Conservation (phyloP, 768 basidiomycete genomes). For the Serendipita sp. region DNA sequence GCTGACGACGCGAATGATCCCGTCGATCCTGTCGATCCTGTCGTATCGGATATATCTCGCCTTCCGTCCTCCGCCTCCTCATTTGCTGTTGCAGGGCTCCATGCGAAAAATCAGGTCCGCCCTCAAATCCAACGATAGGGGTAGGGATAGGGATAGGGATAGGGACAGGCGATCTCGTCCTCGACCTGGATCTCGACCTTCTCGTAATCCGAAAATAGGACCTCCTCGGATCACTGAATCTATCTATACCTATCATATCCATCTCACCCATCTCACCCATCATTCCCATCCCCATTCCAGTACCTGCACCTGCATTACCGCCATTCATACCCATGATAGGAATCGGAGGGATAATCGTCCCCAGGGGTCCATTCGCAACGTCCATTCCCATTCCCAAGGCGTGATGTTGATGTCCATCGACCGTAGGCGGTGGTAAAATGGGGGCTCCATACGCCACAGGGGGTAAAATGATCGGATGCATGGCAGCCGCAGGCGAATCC, state of each 20-base stretch:
- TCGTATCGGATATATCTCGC: too few relatives aligned
- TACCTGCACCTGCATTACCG: too few relatives aligned
- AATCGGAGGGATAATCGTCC: neutral
- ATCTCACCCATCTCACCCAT: too few relatives aligned
- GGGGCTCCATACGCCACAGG: constrained; percentile 1
- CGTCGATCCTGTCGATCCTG: too few relatives aligned
- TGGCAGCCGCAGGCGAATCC: neutral
- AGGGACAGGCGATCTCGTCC: neutral
- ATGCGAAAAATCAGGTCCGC: too few relatives aligned
- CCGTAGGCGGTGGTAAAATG: neutral
- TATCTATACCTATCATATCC: too few relatives aligned
- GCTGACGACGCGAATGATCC: too few relatives aligned
- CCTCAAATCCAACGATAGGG: too few relatives aligned
- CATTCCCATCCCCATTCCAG: too few relatives aligned
- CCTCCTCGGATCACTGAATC: neutral
- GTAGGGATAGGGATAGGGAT: too few relatives aligned
- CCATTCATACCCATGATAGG: too few relatives aligned
- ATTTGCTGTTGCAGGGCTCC: neutral
- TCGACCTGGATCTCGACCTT: neutral
- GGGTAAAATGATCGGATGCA: constrained; percentile 4
- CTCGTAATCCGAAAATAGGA: neutral
- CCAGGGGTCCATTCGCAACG: neutral
- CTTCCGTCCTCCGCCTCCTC: neutral
- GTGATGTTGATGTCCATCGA: neutral
- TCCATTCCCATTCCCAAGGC: neutral